These are phyloP conservation scores for Botrytis paeoniae DNA, from an alignment of 2,329 filamentous ascomycete species.

Conservation along the genomic window DNA sequence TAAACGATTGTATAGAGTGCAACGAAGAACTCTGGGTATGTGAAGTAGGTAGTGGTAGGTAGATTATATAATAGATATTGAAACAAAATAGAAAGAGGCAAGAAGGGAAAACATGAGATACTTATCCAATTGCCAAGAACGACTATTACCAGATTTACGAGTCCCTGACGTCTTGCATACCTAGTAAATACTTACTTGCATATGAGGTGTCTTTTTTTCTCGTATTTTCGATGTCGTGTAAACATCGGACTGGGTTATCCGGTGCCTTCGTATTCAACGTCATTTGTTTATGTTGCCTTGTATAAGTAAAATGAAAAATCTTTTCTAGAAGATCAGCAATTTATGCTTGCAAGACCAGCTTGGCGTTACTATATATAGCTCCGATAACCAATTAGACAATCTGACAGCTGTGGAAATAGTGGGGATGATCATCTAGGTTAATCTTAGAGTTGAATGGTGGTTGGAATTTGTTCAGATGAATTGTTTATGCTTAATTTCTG, in stretches of 20 bases:
- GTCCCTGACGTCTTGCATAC: background rate
- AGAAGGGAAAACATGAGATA: slow-evolving; percentile 3
- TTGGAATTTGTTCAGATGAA: background rate
- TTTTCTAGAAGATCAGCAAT: slow-evolving; percentile 11
- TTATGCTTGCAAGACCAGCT: background rate
- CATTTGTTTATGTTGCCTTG: background rate
- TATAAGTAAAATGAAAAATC: background rate
- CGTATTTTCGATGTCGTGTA: slow-evolving; percentile 4
- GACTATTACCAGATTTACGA: background rate
- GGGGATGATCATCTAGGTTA: background rate
- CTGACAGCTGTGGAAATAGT: background rate
- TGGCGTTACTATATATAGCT: slow-evolving; percentile 12
- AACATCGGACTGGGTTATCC: slow-evolving; percentile 1
- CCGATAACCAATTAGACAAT: background rate
- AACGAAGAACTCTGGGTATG: background rate
- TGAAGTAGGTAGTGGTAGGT: background rate
- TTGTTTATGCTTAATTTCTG: slow-evolving; percentile 11
- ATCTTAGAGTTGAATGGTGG: background rate
- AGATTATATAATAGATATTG: background rate
- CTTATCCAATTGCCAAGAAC: slow-evolving; percentile 14
- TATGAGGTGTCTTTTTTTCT: background rate
- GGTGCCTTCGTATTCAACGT: slow-evolving; percentile 5
- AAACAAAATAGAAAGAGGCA: background rate
- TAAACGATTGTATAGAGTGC: slow-evolving; percentile 14
- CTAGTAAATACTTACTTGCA: slow-evolving; percentile 4